Conservation (phyloP, 2,329 filamentous ascomycete species). For the Leptographium lundbergii region DNA sequence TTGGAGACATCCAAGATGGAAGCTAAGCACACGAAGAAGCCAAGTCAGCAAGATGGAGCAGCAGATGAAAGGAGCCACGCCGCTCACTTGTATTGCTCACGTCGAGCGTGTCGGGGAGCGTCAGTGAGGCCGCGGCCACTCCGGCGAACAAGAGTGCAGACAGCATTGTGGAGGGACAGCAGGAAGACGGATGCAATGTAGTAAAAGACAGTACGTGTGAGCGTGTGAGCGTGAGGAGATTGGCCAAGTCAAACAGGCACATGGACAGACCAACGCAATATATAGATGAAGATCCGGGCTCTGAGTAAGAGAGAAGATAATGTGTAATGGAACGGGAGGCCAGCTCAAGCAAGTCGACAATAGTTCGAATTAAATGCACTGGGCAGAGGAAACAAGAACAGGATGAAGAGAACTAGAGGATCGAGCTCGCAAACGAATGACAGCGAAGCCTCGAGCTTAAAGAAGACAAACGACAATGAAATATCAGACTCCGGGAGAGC, state of each 20-base stretch:
- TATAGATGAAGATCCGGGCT: neutral
- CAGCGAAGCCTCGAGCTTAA: neutral
- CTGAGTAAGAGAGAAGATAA: neutral
- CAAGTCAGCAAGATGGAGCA: neutral
- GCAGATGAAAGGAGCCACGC: neutral
- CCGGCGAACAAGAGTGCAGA: neutral
- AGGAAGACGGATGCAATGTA: neutral
- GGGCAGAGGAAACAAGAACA: neutral
- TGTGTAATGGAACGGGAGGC: neutral
- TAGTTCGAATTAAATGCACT: neutral
- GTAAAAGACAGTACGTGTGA: neutral
- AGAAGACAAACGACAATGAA: neutral
- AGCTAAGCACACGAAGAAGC: slow-evolving; percentile 23
- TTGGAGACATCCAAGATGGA: slow-evolving; percentile 50
- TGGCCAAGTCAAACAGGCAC: neutral
- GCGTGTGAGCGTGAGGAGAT: neutral
- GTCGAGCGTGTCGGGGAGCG: slow-evolving; percentile 5
- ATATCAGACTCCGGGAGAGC: neutral
- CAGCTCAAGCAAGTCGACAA: neutral
- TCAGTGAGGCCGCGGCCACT: neutral
- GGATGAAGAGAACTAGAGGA: neutral
- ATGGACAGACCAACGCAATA: neutral
- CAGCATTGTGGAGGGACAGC: neutral
- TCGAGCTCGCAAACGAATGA: neutral
- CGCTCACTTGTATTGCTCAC: neutral